Evolutionary conservation across 352 stramenopile species (phyloP), one percentile per base, ranked within the genome.

Genomic region (Blastocystis sp.): DNA sequence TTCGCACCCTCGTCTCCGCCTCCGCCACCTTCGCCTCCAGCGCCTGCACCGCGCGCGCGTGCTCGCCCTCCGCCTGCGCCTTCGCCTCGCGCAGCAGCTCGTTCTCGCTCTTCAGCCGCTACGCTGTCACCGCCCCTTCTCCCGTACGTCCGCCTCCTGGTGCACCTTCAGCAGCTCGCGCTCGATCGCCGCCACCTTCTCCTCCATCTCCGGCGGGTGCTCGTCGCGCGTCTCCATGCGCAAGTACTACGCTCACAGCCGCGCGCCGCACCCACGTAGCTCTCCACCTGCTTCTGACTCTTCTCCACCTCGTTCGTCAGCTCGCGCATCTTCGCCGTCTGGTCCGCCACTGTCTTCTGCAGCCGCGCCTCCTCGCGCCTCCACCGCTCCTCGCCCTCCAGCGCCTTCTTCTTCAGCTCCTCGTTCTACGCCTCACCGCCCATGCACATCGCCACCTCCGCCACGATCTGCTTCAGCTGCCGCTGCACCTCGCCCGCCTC

Each of bases 231-330:
- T 41, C 45, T 84, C 74, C 1, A 84, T 28, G 19, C 74, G 74
- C 7, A 84, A 59, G 2, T 52, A 52, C 74, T 84, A 69, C 10
- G 11, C 40, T 19, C 41, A 23, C n/a, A 59, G 14, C 0, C 14
- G 10, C n/a, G 9, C 7, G 17, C 21, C 2, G 23, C 11, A 19
- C 48, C 3, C 52, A 84, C 74, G 48, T 21, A 67, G 5, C 66
- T 56, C 14, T 84, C 74, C n/a, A 84, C 3, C 41, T 84, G 74
- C 61, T 84, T 84, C 60, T 84, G 74, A 14, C 53, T 53, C 41
- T 52, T 34, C 38, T 62, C 53, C 56, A 84, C 9, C 11, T 28
- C 34, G 4, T 52, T 28, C 10, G 17, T 41, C 19, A 84, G 34
- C 48, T 62, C 56, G 23, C 5, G 40, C 1, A 67, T 84, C 56